Evolutionary conservation across 345 rosid genomes (phyloP), one percentile per base, ranked within the genome.

Genomic region (Eucalyptus polybractea): DNA sequence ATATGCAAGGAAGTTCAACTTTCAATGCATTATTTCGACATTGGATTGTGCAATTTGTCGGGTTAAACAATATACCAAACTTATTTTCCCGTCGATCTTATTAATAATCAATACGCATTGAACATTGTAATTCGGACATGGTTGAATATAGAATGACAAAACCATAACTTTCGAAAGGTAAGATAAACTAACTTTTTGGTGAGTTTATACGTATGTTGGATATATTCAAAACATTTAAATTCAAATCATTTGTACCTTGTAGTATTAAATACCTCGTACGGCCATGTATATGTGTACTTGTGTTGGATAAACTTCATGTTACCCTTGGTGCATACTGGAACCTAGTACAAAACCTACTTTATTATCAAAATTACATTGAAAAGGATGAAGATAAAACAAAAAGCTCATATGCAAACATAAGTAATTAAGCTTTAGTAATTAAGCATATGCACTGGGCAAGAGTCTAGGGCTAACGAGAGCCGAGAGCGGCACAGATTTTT

Each of bases 401-500:
- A 40, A 21, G 47, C 45, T 40, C 47, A 40, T 4, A 25, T 10
- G 29, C 85, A 76, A 22, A 40, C 85, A 40, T 3, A 10, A 76
- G 47, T 76, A 40, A 76, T 21, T 19, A 37, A 72, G 81, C 81
- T 19, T 72, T 40, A 72, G 42, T 6, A 9, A 37, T 72, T 86
- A 88, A 49, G 53, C 86, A 80, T 94, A 94, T 3, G 94, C 96
- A 11, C 86, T 33, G 4, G 95, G 89, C 10, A 85, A 65, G 3
- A 95, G 93, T 44, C 97, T 88, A 10, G 96, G 96, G 72, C 58
- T 90, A 72, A 92, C 94, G 51, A 88, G 37, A 24, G 94, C 95
- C 6, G 95, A 83, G 85, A 95, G 95, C 4, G 97, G 94, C 11
- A 92, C 95, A 2, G 92, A 92, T 89, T 94, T 95, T 15, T 94